Evolutionary conservation across 192 early-diverging fungal species (phyloP).

Genomic region (Radiomyces spectabilis): DNA sequence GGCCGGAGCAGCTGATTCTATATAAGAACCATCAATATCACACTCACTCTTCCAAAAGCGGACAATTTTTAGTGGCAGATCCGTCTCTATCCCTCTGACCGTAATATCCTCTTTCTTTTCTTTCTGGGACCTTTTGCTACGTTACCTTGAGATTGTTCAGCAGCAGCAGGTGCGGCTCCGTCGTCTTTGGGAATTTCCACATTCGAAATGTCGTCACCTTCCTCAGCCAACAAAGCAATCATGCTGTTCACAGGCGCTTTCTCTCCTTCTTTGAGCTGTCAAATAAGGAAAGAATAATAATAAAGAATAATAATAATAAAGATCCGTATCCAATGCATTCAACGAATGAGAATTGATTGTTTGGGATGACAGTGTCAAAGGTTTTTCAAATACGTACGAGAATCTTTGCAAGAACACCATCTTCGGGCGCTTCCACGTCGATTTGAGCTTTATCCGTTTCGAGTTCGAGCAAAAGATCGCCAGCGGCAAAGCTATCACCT

Average conservation of each 20-base stretch:
- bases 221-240: conserved; percentile 83
- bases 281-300: neutral
- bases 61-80: no score
- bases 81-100: no score
- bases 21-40: no score
- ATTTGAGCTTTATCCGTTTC: conserved; percentile 99
- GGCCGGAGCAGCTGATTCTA: conserved; percentile 8
- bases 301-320: neutral
- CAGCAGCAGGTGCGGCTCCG: conserved; percentile 24
- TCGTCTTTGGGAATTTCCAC: conserved; percentile 57
- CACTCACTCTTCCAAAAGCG: no score
- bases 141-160: conserved; percentile 26
- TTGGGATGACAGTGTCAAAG: no score
- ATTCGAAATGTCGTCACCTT: conserved; percentile 76
- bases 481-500: conserved; percentile 82
- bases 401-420: conserved; percentile 92
- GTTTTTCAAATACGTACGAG: conserved; percentile 40
- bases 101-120: no score
- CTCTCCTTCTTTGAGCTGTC: conserved; percentile 48
- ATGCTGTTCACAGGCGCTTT: conserved; percentile 71
- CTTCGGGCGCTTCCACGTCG: conserved; percentile 97
- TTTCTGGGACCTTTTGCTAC: neutral
- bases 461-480: conserved; percentile 91
- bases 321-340: neutral
- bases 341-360: no score